A percentile compares a stretch with the other conserved stretches of the same genome.
phyloP scores from a whole-genome alignment of 2,329 filamentous ascomycete genomes.

The Polytolypa hystricis region DNA sequence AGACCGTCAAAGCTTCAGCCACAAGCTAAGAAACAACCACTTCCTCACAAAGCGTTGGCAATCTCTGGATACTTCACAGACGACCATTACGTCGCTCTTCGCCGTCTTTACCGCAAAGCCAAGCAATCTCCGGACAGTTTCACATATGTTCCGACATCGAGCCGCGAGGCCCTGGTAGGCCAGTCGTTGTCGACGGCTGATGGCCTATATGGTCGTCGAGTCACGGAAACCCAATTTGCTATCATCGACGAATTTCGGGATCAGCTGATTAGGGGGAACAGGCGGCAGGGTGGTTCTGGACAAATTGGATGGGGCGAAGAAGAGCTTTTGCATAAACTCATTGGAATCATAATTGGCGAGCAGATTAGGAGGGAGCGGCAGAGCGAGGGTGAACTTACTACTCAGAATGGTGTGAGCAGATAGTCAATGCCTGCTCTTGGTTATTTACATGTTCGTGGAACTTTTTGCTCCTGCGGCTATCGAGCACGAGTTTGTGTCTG shows the following conservation, averaged over 20 bases:
- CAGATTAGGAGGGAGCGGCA: constrained; percentile 32
- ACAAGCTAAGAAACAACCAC: neutral
- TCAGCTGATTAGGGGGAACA: constrained; percentile 25
- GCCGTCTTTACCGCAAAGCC: constrained; percentile 28
- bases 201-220: constrained; percentile 28
- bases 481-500: too few relatives aligned
- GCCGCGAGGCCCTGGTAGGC: constrained; percentile 29
- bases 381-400: constrained; percentile 1
- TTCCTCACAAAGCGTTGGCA: constrained; percentile 17
- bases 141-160: constrained; percentile 24
- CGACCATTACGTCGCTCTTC: constrained; percentile 29
- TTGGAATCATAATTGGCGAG: constrained; percentile 38
- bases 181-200: constrained; percentile 34
- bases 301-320: constrained; percentile 34
- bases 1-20: neutral
- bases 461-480: neutral
- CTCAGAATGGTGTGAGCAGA: neutral
- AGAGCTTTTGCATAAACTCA: constrained; percentile 33
- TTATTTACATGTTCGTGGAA: neutral
- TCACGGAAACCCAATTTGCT: constrained; percentile 33
- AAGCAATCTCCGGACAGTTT: constrained; percentile 28
- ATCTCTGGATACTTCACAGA: constrained; percentile 32
- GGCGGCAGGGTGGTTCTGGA: constrained; percentile 26
- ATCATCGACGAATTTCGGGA: constrained; percentile 31
- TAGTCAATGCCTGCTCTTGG: neutral